These are phyloP conservation scores for Aspergillus leporis DNA, from an alignment of 495 filamentous ascomycete species.

Conservation along the genomic window DNA sequence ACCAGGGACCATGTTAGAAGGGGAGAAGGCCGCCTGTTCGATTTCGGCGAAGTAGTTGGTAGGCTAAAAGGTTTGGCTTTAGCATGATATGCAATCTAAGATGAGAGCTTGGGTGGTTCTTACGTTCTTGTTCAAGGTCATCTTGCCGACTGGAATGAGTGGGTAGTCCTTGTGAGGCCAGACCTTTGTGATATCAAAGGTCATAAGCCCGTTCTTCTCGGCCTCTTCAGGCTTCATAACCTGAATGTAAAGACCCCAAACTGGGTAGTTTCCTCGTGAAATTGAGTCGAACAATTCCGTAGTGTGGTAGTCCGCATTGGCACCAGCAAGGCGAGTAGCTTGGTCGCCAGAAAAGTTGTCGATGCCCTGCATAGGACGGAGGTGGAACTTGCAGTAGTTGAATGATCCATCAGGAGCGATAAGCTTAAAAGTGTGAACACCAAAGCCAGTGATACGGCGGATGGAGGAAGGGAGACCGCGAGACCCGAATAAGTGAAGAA, in stretches of 20 bases:
- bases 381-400: constrained; percentile 64
- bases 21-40: constrained; percentile 52
- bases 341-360: constrained; percentile 56
- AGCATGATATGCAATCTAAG: neutral
- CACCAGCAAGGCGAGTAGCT: constrained; percentile 52
- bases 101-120: neutral
- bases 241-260: constrained; percentile 50
- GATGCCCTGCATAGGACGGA: constrained; percentile 57
- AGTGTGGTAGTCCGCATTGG: constrained; percentile 41
- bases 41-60: constrained; percentile 51
- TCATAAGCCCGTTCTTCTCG: constrained; percentile 29
- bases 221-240: constrained; percentile 51
- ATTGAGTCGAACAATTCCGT: constrained; percentile 42
- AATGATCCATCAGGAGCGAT: constrained; percentile 53
- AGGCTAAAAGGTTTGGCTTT: constrained; percentile 28
- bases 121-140: constrained; percentile 43
- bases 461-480: constrained; percentile 63
- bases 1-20: constrained; percentile 51
- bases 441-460: constrained; percentile 65
- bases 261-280: constrained; percentile 35
- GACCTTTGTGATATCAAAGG: constrained; percentile 50
- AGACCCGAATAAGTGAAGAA: constrained; percentile 69
- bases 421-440: constrained; percentile 67
- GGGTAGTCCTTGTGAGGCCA: constrained; percentile 45
- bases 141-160: constrained; percentile 39